Evolutionary conservation across 371 early-diverging fungal genomes (phyloP).

Genomic region (Syncephalastrum contaminatum): DNA sequence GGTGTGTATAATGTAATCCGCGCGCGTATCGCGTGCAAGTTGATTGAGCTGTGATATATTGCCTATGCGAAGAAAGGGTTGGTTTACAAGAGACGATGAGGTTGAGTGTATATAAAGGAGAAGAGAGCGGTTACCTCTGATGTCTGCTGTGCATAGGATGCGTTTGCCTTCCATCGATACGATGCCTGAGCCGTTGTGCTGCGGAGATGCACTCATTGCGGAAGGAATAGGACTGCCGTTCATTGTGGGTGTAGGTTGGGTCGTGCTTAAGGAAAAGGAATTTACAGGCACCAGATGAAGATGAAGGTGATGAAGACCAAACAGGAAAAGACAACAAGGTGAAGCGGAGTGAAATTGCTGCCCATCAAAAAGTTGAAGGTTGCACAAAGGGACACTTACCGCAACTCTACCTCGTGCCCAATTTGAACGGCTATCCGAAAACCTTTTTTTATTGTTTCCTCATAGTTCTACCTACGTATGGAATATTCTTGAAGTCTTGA

Average conservation of each 20-base stretch:
- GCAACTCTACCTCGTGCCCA: too few relatives aligned
- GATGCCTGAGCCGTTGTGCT: conserved; percentile 16
- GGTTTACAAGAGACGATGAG: not conserved
- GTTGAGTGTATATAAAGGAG: conserved; percentile 4
- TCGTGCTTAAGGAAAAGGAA: not conserved
- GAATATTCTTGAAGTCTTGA: too few relatives aligned
- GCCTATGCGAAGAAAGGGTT: conserved; percentile 44
- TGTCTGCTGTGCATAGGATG: conserved; percentile 27
- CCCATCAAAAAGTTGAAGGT: too few relatives aligned
- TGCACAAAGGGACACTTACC: too few relatives aligned
- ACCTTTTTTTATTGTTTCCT: too few relatives aligned
- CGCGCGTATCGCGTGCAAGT: conserved; percentile 59
- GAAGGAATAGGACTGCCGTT: conserved; percentile 30
- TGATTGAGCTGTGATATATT: conserved; percentile 63
- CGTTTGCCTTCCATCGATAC: conserved; percentile 22
- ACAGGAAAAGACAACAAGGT: too few relatives aligned
- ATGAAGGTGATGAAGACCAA: too few relatives aligned
- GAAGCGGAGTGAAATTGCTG: too few relatives aligned
- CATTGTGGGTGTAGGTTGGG: conserved; percentile 9
- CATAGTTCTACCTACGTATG: too few relatives aligned
- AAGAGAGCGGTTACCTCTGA: conserved; percentile 17
- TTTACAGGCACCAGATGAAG: too few relatives aligned
- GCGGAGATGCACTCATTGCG: conserved; percentile 17
- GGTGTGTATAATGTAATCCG: conserved; percentile 64
- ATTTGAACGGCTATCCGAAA: too few relatives aligned